Conservation (phyloP, 352 stramenopile genomes). For the Globisporangium okanoganense region DNA sequence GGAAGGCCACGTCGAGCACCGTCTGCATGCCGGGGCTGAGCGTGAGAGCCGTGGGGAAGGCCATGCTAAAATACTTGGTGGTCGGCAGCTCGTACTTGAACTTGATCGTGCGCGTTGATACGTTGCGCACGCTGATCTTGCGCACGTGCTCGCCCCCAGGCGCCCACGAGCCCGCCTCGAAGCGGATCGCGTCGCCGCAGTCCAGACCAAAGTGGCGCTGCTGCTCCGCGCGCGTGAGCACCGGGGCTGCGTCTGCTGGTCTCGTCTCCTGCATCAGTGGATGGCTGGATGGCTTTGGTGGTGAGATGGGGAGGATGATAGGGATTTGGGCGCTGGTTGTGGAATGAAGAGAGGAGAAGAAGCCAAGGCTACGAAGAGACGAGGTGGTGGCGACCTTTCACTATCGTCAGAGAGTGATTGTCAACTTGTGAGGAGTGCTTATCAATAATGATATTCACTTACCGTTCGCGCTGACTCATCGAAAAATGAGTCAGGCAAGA, state of each 20-base stretch:
- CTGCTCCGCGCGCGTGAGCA: constrained; percentile 74
- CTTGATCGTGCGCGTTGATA: constrained; percentile 80
- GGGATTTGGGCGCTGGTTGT: too few relatives aligned
- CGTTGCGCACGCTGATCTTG: constrained; percentile 90
- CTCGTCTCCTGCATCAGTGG: too few relatives aligned
- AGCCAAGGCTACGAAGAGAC: too few relatives aligned
- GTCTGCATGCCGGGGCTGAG: constrained; percentile 87
- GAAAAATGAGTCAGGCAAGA: too few relatives aligned
- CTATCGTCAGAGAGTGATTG: too few relatives aligned
- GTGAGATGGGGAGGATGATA: too few relatives aligned
- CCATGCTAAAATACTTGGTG: constrained; percentile 94
- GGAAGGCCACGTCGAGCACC: constrained; percentile 88
- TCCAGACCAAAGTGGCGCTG: constrained; percentile 70
- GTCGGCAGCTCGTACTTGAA: constrained; percentile 92
- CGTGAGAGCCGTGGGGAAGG: constrained; percentile 87
- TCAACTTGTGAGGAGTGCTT: too few relatives aligned
- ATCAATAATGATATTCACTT: too few relatives aligned
- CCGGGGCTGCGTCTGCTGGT: constrained; percentile 22
- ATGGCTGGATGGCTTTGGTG: too few relatives aligned
- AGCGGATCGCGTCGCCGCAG: constrained; percentile 86
- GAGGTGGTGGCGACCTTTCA: too few relatives aligned
- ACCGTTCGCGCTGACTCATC: too few relatives aligned
- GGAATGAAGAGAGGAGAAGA: too few relatives aligned
- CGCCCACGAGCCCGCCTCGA: constrained; percentile 83
- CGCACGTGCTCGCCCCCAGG: constrained; percentile 90